These are phyloP conservation scores for Evernia prunastri DNA, from an alignment of 495 filamentous ascomycete species.

Conservation along the genomic window DNA sequence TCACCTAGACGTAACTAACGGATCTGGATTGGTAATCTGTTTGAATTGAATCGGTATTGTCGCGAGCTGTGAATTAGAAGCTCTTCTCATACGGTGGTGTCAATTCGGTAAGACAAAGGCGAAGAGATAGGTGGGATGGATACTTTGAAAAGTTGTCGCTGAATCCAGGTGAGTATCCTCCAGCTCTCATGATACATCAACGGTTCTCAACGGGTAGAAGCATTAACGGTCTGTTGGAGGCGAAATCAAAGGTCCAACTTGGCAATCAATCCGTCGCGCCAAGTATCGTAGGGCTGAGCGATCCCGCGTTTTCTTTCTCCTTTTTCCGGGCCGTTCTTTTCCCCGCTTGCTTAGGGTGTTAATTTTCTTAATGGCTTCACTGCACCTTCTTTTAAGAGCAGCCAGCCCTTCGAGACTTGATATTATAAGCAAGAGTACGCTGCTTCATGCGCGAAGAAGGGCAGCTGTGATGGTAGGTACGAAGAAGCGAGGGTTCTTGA, in stretches of 20 bases:
- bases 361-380: no score
- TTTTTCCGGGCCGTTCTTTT: no score
- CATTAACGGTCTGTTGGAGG: neutral
- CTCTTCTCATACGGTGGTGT: neutral
- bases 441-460: no score
- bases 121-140: neutral
- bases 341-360: no score
- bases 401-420: no score
- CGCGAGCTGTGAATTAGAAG: conserved; percentile 6
- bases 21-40: neutral
- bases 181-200: neutral
- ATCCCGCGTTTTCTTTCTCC: neutral
- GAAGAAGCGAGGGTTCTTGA: no score
- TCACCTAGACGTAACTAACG: neutral
- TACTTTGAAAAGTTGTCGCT: neutral
- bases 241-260: neutral
- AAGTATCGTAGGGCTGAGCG: neutral
- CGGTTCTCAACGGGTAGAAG: neutral
- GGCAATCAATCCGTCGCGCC: neutral
- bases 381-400: no score
- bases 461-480: no score
- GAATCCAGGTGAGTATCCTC: neutral
- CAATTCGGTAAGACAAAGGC: neutral
- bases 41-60: neutral
- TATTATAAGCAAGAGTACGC: no score